A percentile compares a stretch with the other conserved stretches of the same genome.
Evolutionary conservation across 78 protist genomes (phyloP).

Genomic region (Cavenderia fasciculata): DNA sequence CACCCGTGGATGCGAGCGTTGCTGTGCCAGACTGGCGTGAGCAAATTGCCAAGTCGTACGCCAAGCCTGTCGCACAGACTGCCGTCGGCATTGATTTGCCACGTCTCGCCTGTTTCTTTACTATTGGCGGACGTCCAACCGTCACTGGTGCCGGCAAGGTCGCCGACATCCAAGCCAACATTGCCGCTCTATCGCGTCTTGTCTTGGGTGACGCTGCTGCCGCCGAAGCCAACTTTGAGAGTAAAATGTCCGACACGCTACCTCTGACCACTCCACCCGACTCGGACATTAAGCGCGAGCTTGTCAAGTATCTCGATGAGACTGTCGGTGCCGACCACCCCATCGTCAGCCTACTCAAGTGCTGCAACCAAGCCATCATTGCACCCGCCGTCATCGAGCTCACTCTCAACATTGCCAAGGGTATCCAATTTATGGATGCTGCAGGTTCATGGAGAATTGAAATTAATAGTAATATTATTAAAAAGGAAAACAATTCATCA

Average conservation of each 20-base stretch:
- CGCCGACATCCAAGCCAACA: constrained; percentile 15
- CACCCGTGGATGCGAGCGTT: too few relatives aligned
- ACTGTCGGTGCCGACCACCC: constrained; percentile 29
- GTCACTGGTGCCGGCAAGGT: constrained; percentile 26
- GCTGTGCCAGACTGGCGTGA: constrained; percentile 28
- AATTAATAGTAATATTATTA: not conserved
- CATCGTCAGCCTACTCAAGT: constrained; percentile 30
- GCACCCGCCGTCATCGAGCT: constrained; percentile 79
- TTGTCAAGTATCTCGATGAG: constrained; percentile 37
- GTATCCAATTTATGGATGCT: constrained; percentile 67
- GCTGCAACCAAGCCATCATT: constrained; percentile 79
- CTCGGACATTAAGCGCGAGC: constrained; percentile 55
- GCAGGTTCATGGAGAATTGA: constrained; percentile 67
- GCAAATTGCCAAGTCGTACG: constrained; percentile 24
- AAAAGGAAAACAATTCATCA: too few relatives aligned
- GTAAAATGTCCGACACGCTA: not conserved
- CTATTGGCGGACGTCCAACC: not conserved
- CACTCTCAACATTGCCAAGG: constrained; percentile 62
- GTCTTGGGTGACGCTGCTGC: not conserved
- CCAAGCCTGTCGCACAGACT: constrained; percentile 17
- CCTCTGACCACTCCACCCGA: constrained; percentile 48
- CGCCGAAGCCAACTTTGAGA: not conserved
- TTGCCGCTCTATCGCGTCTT: not conserved
- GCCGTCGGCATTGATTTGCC: constrained; percentile 66
- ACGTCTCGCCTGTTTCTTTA: constrained; percentile 32